phyloP scores from a whole-genome alignment of 2,329 filamentous ascomycete genomes.

The Penicillium glabrum region DNA sequence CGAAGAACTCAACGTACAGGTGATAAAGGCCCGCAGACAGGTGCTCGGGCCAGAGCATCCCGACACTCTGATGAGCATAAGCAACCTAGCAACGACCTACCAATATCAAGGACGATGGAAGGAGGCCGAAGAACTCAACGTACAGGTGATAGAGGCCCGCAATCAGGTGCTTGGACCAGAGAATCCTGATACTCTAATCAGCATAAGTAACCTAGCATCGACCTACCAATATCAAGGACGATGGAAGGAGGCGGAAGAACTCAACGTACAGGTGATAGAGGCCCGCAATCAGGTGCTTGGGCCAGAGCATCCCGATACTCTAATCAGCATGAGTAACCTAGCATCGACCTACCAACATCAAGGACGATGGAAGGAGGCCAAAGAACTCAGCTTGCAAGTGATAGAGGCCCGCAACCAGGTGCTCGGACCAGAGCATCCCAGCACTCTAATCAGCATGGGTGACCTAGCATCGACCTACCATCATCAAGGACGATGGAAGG shows the following conservation, averaged over 20 bases:
- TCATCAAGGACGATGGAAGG: background rate
- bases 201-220: background rate
- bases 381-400: background rate
- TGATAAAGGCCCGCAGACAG: background rate
- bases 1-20: conserved; percentile 8
- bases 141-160: background rate
- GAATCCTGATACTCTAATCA: background rate
- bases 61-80: conserved; percentile 13
- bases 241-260: conserved; percentile 16
- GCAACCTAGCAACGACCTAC: background rate
- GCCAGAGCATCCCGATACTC: conserved; percentile 8
- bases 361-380: background rate
- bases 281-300: background rate
- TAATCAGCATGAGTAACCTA: conserved; percentile 4
- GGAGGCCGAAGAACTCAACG: background rate
- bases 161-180: background rate
- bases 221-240: conserved; percentile 12
- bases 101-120: background rate
- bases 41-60: background rate
- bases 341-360: background rate
- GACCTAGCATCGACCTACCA: background rate
- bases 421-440: background rate
- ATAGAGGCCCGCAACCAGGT: background rate
- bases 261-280: background rate
- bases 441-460: background rate